These are phyloP conservation scores for Pulicaria dysenterica DNA, from an alignment of 129 eudicot genomes.

Conservation along the genomic window DNA sequence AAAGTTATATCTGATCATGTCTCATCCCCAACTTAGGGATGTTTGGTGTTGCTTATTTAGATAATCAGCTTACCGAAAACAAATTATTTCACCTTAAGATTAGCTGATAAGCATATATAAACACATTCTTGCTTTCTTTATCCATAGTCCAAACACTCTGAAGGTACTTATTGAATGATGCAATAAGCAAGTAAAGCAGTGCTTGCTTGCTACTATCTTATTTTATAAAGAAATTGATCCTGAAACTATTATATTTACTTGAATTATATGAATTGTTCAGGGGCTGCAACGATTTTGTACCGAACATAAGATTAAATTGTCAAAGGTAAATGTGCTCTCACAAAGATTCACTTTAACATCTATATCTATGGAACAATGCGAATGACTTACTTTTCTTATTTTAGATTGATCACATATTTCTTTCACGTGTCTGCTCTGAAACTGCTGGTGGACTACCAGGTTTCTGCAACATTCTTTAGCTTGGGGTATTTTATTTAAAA, in stretches of 20 bases:
- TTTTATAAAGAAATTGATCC: no score
- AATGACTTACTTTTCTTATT: background rate
- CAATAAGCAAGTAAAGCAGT: no score
- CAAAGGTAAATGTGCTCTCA: conserved; percentile 55
- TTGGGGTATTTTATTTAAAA: background rate
- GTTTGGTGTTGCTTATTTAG: background rate
- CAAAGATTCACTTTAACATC: background rate
- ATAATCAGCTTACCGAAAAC: no score
- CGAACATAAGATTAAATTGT: conserved; percentile 84
- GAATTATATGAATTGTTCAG: conserved; percentile 39
- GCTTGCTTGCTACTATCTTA: no score
- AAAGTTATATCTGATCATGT: background rate
- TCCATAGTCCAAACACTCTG: no score
- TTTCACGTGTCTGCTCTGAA: conserved; percentile 97
- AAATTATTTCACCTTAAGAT: no score
- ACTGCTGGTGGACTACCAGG: conserved; percentile 99
- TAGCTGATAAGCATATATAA: no score
- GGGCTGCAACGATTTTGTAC: conserved; percentile 93
- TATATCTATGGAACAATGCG: background rate
- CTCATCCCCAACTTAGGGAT: background rate
- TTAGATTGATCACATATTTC: conserved; percentile 97
- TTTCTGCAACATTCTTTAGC: background rate
- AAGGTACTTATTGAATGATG: no score
- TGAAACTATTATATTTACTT: background rate
- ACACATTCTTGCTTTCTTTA: no score